Conservation (phyloP, 805 yeast species). For the Myxozyma vanderwaltii region DNA sequence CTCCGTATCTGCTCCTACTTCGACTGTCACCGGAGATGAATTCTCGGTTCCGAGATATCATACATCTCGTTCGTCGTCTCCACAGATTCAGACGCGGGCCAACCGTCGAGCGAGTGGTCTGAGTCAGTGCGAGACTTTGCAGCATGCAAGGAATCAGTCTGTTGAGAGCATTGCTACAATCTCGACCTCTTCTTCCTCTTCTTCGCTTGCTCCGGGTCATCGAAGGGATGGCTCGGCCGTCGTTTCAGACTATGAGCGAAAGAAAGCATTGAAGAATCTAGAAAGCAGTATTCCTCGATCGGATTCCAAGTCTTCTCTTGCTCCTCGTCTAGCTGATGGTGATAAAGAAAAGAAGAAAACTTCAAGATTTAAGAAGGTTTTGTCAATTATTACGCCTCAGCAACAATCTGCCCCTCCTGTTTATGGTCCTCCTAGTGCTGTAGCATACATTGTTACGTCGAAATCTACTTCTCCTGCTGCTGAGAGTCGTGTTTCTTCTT, state of each 20-base stretch:
- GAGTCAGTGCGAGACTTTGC: background rate
- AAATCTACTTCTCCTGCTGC: background rate
- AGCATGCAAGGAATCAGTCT: slow-evolving; percentile 16
- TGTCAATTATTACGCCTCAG: slow-evolving; percentile 20
- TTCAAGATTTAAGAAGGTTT: slow-evolving; percentile 18
- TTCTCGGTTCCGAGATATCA: background rate
- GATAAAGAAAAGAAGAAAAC: slow-evolving; percentile 3
- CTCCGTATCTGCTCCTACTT: background rate
- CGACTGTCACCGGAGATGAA: background rate
- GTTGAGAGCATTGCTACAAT: slow-evolving; percentile 4
- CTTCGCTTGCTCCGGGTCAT: slow-evolving; percentile 4
- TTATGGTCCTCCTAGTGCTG: background rate
- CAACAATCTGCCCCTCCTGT: slow-evolving; percentile 6
- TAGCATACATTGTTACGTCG: slow-evolving; percentile 1
- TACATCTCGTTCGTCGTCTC: slow-evolving; percentile 4
- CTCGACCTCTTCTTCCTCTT: background rate
- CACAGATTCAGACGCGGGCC: background rate
- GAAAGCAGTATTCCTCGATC: background rate
- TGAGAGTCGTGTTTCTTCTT: background rate
- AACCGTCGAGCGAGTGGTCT: background rate
- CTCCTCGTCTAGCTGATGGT: background rate
- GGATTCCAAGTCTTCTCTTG: background rate
- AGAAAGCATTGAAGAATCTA: slow-evolving; percentile 3
- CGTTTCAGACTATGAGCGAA: slow-evolving; percentile 8
- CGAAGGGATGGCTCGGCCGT: slow-evolving; percentile 1